phyloP scores from a whole-genome alignment of 2,329 filamentous ascomycete genomes.

The Fusarium heterosporum region DNA sequence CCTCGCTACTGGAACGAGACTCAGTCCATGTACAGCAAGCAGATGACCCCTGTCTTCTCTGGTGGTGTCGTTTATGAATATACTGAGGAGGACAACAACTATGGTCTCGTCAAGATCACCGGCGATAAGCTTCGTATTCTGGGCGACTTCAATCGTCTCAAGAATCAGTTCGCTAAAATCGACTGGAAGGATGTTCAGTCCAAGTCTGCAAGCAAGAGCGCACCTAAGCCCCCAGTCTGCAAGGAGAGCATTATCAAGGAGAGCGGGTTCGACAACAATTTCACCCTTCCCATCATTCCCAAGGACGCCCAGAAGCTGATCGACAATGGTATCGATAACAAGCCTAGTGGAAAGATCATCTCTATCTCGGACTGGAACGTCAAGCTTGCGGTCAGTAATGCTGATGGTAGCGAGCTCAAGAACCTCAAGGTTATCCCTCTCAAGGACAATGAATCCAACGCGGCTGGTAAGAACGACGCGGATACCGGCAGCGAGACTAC shows the following conservation, averaged over 20 bases:
- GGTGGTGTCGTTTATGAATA: slow-evolving; percentile 87
- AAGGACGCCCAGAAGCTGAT: slow-evolving; percentile 78
- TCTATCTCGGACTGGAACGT: slow-evolving; percentile 73
- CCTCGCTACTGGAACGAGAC: slow-evolving; percentile 83
- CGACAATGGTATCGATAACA: slow-evolving; percentile 76
- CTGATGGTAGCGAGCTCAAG: slow-evolving; percentile 56
- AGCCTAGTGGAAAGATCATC: slow-evolving; percentile 75
- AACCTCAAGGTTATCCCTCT: slow-evolving; percentile 62
- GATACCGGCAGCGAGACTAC: slow-evolving; percentile 49
- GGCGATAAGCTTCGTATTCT: slow-evolving; percentile 69
- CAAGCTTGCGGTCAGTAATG: slow-evolving; percentile 55
- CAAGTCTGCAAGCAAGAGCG: slow-evolving; percentile 66
- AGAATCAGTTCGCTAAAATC: slow-evolving; percentile 78
- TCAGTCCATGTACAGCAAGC: slow-evolving; percentile 73
- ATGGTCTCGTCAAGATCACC: slow-evolving; percentile 72
- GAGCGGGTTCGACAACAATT: slow-evolving; percentile 79
- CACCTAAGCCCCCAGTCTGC: slow-evolving; percentile 71
- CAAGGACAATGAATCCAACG: slow-evolving; percentile 59
- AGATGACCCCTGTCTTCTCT: slow-evolving; percentile 77
- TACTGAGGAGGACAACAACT: slow-evolving; percentile 76
- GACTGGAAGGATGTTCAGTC: slow-evolving; percentile 76
- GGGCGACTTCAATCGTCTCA: slow-evolving; percentile 78
- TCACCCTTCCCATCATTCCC: slow-evolving; percentile 78
- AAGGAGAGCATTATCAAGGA: slow-evolving; percentile 72
- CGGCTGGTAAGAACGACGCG: slow-evolving; percentile 57